phyloP scores from a whole-genome alignment of 192 early-diverging fungal species.

The Mortierella alpina region DNA sequence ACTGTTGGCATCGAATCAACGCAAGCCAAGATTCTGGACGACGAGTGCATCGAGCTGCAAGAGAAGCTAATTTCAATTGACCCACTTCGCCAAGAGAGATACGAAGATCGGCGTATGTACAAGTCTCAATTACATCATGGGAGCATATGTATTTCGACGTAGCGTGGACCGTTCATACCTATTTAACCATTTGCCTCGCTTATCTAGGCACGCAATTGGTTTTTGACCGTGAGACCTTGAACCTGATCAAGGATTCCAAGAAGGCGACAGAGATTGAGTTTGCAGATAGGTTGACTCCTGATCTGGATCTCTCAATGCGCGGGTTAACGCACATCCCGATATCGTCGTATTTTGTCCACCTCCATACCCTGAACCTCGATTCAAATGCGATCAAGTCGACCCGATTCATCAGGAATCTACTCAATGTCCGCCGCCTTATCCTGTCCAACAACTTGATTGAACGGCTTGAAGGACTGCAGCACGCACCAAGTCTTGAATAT shows the following conservation, averaged over 20 bases:
- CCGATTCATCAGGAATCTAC: slow-evolving; percentile 38
- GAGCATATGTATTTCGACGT: too few species aligned
- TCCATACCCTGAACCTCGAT: slow-evolving; percentile 42
- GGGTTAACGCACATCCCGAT: slow-evolving; percentile 50
- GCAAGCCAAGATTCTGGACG: slow-evolving; percentile 39
- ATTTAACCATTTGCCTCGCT: background rate
- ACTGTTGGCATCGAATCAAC: slow-evolving; percentile 19
- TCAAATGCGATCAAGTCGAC: slow-evolving; percentile 48
- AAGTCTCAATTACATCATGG: too few species aligned
- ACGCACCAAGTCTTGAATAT: slow-evolving; percentile 39
- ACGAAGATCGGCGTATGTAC: slow-evolving; percentile 66
- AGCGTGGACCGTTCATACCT: background rate
- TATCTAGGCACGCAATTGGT: slow-evolving; percentile 35
- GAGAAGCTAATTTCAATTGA: slow-evolving; percentile 68
- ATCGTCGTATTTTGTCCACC: slow-evolving; percentile 40
- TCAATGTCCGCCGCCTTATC: slow-evolving; percentile 33
- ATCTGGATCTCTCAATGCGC: slow-evolving; percentile 43
- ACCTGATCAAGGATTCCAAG: slow-evolving; percentile 35
- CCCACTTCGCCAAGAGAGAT: slow-evolving; percentile 61
- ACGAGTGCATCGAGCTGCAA: slow-evolving; percentile 58
- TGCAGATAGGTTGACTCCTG: slow-evolving; percentile 4
- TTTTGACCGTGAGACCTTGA: slow-evolving; percentile 47
- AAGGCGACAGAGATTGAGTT: slow-evolving; percentile 38
- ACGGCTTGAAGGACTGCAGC: slow-evolving; percentile 45
- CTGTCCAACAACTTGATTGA: slow-evolving; percentile 50